Evolutionary conservation across 352 stramenopile species (phyloP), one percentile per base, ranked within the genome.

Genomic region (Pythium apleroticum): DNA sequence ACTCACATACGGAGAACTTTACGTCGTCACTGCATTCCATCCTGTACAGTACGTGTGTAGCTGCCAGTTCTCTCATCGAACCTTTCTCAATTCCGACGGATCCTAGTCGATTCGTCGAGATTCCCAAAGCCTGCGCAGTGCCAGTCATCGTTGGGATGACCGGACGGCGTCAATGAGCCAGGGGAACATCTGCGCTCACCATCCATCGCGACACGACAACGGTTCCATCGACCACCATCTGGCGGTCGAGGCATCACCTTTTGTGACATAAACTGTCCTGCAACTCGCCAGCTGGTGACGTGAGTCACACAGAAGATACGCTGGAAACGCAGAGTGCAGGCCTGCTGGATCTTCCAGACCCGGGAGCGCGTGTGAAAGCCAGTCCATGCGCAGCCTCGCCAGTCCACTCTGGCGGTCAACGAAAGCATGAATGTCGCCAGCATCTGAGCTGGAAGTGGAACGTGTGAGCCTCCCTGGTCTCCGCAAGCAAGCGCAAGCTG

Each of bases 271-370:
- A 17, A 52, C 3, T 15, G 17, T 7, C 14, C 37, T 22, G 37
- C 3, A 46, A 20, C 3, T 3, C 19, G 9, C 19, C 37, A 46
- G 37, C 37, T 46, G 37, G 14, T 6, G 8, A 8, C 37, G 37
- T 46, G 37, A 46, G 37, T 46, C 37, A 46, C 37, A 46, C 37
- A 46, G 37, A 46, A 46, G 37, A 46, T 46, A 3, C 37, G 37
- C 37, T 9, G 20, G 37, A 46, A 46, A 46, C 37, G 15, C 14
- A 8, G 14, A 46, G 4, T 46, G 14, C 8, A 9, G 37, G 37
- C 14, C 37, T 17, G 37, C 37, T 46, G 37, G 37, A 46, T 46
- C 37, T 46, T 46, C 19, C 12, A 6, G 37, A 22, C 37, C 14
- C 15, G 14, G 12, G 37, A 22, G 17, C 14, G 20, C 37, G 33